phyloP scores from a whole-genome alignment of 805 yeast genomes.

The Kazachstania africana region DNA sequence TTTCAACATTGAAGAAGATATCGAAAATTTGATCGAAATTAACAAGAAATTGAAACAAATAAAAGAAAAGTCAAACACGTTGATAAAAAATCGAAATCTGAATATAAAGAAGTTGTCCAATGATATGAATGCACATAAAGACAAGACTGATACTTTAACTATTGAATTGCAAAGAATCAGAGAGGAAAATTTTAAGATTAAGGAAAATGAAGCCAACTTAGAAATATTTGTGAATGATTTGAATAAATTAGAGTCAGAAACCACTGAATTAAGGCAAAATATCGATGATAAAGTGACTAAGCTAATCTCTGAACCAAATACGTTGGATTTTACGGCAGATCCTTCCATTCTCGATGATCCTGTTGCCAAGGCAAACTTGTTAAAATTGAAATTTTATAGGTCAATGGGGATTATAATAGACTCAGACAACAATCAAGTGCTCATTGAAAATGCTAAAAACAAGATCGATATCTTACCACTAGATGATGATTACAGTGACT shows the following conservation, averaged over 20 bases:
- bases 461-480: constrained; percentile 40
- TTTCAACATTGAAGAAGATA: constrained; percentile 20
- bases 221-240: constrained; percentile 16
- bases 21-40: constrained; percentile 7
- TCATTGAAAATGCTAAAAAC: constrained; percentile 39
- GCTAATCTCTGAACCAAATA: background rate
- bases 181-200: constrained; percentile 9
- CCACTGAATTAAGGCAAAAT: constrained; percentile 11
- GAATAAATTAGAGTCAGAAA: constrained; percentile 13
- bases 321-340: background rate
- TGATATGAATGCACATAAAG: constrained; percentile 4
- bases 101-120: constrained; percentile 5
- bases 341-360: constrained; percentile 11
- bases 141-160: constrained; percentile 4
- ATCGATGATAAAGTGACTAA: constrained; percentile 11
- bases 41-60: constrained; percentile 9
- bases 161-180: constrained; percentile 7
- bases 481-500: constrained; percentile 44
- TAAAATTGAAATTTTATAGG: constrained; percentile 49
- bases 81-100: constrained; percentile 3
- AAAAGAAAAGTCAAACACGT: constrained; percentile 2
- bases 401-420: constrained; percentile 47
- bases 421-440: constrained; percentile 30
- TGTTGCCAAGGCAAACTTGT: constrained; percentile 17
- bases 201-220: constrained; percentile 8